A percentile compares a stretch with the other conserved stretches of the same genome.
phyloP scores from a whole-genome alignment of 192 early-diverging fungal species.

The Allomyces macrogynus region DNA sequence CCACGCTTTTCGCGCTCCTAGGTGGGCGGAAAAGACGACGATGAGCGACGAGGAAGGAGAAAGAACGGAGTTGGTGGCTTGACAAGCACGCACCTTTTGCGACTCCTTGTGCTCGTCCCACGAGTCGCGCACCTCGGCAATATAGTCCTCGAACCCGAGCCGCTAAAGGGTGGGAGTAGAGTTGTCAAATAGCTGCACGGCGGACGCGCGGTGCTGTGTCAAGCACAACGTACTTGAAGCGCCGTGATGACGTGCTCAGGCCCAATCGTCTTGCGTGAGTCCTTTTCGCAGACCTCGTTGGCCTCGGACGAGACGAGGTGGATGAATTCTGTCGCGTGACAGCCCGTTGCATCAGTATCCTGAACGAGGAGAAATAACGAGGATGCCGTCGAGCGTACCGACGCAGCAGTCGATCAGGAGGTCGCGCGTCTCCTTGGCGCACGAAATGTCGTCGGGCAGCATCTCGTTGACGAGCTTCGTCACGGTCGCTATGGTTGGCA shows the following conservation, averaged over 20 bases:
- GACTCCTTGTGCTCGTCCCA: constrained; percentile 73
- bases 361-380: constrained; percentile 4
- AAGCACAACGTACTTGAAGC: constrained; percentile 33
- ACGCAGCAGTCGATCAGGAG: constrained; percentile 89
- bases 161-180: constrained; percentile 15
- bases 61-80: too few relatives aligned
- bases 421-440: constrained; percentile 91
- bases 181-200: background rate
- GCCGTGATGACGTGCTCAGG: constrained; percentile 87
- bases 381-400: constrained; percentile 25
- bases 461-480: constrained; percentile 90
- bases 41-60: constrained; percentile 2
- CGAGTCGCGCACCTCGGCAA: constrained; percentile 67
- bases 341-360: too few relatives aligned
- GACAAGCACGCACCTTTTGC: constrained; percentile 36
- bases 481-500: constrained; percentile 47
- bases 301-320: constrained; percentile 85
- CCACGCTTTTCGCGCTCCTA: constrained; percentile 67
- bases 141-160: constrained; percentile 83
- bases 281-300: constrained; percentile 92
- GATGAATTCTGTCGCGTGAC: constrained; percentile 69
- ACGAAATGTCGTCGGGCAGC: constrained; percentile 72
- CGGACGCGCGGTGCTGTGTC: background rate
- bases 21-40: background rate
- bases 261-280: constrained; percentile 87